Conservation (phyloP, 129 eudicot genomes). For the Helianthus annuus region HanXRQr2.0-SUNRISE NC_035448.2:98491333-98491832, state of each 20-base stretch:
- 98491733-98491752: neutral
- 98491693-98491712: conserved; percentile 4
- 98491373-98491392: neutral
- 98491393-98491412: neutral
- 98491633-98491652: neutral
- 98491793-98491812: neutral
- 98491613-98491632: neutral
- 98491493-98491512: too few species aligned
- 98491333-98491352: too few species aligned
- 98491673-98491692: neutral
- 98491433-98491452: too few species aligned
- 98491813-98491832: neutral
- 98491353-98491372: too few species aligned
- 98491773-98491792: neutral
- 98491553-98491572: neutral
- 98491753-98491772: neutral
- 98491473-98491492: too few species aligned
- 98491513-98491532: neutral
- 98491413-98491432: neutral
- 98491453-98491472: too few species aligned
- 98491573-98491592: neutral
- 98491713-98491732: neutral
- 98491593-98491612: neutral
- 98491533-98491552: conserved; percentile 1
- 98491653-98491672: neutral